Conservation (phyloP, 2,329 filamentous ascomycete species). For the Colletotrichum higginsianum region DNA sequence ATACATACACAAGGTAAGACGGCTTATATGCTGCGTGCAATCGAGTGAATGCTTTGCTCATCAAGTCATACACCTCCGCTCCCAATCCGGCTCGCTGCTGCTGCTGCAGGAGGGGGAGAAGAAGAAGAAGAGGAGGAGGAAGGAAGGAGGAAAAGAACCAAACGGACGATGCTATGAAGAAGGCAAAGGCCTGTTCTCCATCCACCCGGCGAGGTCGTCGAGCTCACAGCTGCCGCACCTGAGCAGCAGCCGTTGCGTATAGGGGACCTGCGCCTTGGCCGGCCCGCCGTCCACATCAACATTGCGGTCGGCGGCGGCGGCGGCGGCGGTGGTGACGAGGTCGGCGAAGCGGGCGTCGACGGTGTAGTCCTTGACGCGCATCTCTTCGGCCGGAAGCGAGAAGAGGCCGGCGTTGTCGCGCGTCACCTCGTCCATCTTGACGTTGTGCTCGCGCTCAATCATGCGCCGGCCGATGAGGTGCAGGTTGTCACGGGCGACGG, state of each 20-base stretch:
- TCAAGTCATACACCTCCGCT: not conserved
- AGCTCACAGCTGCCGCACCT: conserved; percentile 36
- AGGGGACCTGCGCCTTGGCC: conserved; percentile 5
- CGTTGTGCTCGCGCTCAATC: conserved; percentile 36
- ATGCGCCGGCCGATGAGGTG: conserved; percentile 22
- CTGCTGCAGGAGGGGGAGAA: no score
- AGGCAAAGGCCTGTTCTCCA: not conserved
- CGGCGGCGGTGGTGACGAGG: not conserved
- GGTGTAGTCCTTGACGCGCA: conserved; percentile 35
- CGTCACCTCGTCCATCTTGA: conserved; percentile 25
- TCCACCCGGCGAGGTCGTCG: conserved; percentile 32
- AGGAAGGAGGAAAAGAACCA: not conserved
- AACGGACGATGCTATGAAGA: not conserved
- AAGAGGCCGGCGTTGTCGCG: conserved; percentile 22
- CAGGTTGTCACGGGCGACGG: conserved; percentile 4
- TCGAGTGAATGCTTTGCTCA: not conserved
- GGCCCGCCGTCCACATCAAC: not conserved
- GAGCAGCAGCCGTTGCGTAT: conserved; percentile 31
- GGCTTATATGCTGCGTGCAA: not conserved
- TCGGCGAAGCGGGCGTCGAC: conserved; percentile 24
- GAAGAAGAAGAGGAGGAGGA: not conserved
- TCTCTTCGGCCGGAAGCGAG: conserved; percentile 39
- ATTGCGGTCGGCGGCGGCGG: no score
- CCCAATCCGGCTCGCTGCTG: not conserved
- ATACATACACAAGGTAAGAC: not conserved